Evolutionary conservation across 1,284 basidiomycete genomes (phyloP), one percentile per base, ranked within the genome.

Genomic region (Naganishia cerealis): DNA sequence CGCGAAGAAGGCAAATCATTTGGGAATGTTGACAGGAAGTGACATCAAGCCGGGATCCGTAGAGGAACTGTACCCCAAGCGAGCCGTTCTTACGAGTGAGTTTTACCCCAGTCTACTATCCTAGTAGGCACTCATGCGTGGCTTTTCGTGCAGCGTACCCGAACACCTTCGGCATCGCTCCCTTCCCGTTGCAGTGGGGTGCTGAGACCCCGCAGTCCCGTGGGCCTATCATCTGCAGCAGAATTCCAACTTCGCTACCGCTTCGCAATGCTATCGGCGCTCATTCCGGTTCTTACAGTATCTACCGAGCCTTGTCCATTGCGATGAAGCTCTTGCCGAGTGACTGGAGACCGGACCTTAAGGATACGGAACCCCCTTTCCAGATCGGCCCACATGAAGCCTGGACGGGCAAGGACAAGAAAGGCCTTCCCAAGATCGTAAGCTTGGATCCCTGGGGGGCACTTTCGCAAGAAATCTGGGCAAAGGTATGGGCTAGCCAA

Each of bases 391-490:
- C 88, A 16, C 88, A 92, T 73, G 87, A 89, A 0, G 81, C 87
- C 2, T 98, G 94, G 94, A 88, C 83, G 68, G 91, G 72, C 84
- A 86, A 78, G 65, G 73, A 71, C 54, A 61, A 65, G 55, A 72
- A 70, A 18, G 56, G 70, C 67, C 26, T 75, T 71, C 50, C 75
- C 73, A 94, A 92, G 85, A 96, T 98, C 76, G 93, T 96, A 39
- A 89, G 89, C 1, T 90, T 98, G 78, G 95, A 98, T 78, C 94
- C 94, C 0, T 97, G 88, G 87, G 94, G 94, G 2, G 94, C 97
- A 76, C 83, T 97, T 68, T 89, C 90, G 0, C 92, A 91, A 18
- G 86, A 87, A 59, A 86, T 91, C 1, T 97, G 89, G 83, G 84
- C 83, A 67, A 82, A 76, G 71, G 76, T 77, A 59, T 62, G 73